phyloP scores from a whole-genome alignment of 2,329 filamentous ascomycete species.

The Venturia pyrina region DNA sequence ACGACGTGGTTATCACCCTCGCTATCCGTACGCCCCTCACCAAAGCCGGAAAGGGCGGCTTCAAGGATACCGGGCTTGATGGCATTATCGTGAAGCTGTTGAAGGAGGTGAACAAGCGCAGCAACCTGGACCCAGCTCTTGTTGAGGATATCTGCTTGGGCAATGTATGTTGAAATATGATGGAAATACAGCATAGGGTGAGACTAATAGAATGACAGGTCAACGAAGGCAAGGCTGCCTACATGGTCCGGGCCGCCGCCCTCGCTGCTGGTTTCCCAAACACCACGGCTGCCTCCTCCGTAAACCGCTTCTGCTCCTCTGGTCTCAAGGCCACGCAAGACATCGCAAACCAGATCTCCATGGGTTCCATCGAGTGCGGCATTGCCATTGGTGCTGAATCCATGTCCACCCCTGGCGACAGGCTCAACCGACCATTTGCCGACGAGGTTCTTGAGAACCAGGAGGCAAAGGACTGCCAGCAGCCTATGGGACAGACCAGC shows the following conservation, averaged over 20 bases:
- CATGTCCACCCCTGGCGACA: constrained; percentile 69
- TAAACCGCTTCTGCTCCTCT: constrained; percentile 97
- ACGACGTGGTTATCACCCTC: constrained; percentile 93
- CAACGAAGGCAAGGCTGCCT: constrained; percentile 73
- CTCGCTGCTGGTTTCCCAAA: constrained; percentile 91
- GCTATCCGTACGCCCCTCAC: constrained; percentile 80
- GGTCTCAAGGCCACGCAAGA: constrained; percentile 93
- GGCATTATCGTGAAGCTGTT: constrained; percentile 75
- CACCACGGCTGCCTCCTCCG: constrained; percentile 67
- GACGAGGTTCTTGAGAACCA: constrained; percentile 63
- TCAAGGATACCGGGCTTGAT: constrained; percentile 90
- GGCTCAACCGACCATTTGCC: constrained; percentile 63
- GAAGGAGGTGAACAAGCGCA: constrained; percentile 54
- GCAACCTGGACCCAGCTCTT: constrained; percentile 67
- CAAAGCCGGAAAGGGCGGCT: constrained; percentile 82
- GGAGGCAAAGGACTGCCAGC: constrained; percentile 75
- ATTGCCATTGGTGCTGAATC: constrained; percentile 80
- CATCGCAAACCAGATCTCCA: constrained; percentile 77
- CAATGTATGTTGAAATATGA: constrained; percentile 51
- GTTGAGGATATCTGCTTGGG: constrained; percentile 88
- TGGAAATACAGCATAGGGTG: constrained; percentile 17
- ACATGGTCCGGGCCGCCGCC: constrained; percentile 79
- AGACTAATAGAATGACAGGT: constrained; percentile 44
- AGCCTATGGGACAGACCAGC: constrained; percentile 96
- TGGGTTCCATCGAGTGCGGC: constrained; percentile 75